Percentiles rank a stretch among this genome's conserved stretches.
These are phyloP conservation scores for Scleroderma bovista DNA, from an alignment of 768 basidiomycete genomes.

Conservation along the genomic window DNA sequence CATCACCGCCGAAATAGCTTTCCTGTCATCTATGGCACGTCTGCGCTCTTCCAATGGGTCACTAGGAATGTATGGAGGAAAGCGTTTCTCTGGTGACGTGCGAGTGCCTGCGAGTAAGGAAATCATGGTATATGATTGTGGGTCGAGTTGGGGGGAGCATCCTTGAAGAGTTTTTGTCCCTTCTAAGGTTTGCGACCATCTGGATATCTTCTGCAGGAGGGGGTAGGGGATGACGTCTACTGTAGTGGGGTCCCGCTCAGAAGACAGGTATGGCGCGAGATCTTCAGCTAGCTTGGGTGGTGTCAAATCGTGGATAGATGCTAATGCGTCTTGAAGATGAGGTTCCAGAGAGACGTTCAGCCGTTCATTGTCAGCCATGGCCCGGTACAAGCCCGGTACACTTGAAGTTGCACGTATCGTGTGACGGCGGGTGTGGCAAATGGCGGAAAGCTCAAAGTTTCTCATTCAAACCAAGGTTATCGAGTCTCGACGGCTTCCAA, in stretches of 20 bases:
- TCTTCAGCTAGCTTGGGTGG: slow-evolving; percentile 40
- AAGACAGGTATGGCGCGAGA: slow-evolving; percentile 36
- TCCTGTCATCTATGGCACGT: slow-evolving; percentile 48
- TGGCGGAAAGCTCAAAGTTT: too few relatives aligned
- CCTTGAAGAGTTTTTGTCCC: slow-evolving; percentile 38
- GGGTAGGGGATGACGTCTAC: slow-evolving; percentile 55
- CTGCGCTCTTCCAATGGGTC: slow-evolving; percentile 45
- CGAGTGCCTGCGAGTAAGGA: slow-evolving; percentile 71
- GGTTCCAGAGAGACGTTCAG: slow-evolving; percentile 64
- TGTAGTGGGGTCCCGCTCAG: slow-evolving; percentile 9
- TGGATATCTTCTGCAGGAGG: slow-evolving; percentile 52
- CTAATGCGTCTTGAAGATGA: slow-evolving; percentile 50
- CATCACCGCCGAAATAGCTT: slow-evolving; percentile 61
- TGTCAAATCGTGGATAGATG: slow-evolving; percentile 39
- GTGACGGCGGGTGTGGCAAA: too few relatives aligned
- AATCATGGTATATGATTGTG: slow-evolving; percentile 60
- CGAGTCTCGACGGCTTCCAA: too few relatives aligned
- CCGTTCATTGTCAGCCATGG: slow-evolving; percentile 8
- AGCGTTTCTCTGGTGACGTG: slow-evolving; percentile 73
- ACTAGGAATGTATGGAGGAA: slow-evolving; percentile 45
- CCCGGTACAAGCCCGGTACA: too few relatives aligned
- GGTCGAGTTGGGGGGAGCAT: slow-evolving; percentile 40
- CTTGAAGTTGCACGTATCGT: too few relatives aligned
- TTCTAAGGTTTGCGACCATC: slow-evolving; percentile 57
- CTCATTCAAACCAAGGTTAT: too few relatives aligned